Conservation (phyloP, 768 basidiomycete species). For the Rickenella mellea region DNA sequence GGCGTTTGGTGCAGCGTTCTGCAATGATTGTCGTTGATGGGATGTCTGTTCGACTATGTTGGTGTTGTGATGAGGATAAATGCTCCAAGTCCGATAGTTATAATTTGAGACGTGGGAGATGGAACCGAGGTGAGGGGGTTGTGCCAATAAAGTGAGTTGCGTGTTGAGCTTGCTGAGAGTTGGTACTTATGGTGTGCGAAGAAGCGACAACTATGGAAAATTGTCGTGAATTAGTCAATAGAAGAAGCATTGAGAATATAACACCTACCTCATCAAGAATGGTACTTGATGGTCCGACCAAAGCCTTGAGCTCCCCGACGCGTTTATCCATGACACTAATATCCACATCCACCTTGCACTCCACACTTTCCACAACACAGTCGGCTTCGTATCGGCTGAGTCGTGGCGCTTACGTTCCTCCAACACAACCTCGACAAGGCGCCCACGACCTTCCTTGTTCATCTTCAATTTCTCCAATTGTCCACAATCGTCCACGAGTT, state of each 20-base stretch:
- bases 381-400: no score
- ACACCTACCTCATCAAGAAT: slow-evolving; percentile 70
- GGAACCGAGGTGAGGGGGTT: slow-evolving; percentile 93
- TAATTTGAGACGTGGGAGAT: slow-evolving; percentile 86
- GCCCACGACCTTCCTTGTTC: slow-evolving; percentile 55
- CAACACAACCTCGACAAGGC: slow-evolving; percentile 53
- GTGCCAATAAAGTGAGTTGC: slow-evolving; percentile 81
- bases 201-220: slow-evolving; percentile 46
- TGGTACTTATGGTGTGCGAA: slow-evolving; percentile 75
- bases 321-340: slow-evolving; percentile 54
- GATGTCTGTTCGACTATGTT: slow-evolving; percentile 16
- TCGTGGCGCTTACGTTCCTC: no score
- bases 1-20: slow-evolving; percentile 12
- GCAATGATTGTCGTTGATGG: slow-evolving; percentile 36
- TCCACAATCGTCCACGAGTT: slow-evolving; percentile 64
- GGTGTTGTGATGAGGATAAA: slow-evolving; percentile 26
- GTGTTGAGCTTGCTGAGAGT: slow-evolving; percentile 74
- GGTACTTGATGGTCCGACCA: slow-evolving; percentile 75
- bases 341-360: slow-evolving; percentile 10
- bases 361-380: no score
- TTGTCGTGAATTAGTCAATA: not conserved
- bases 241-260: not conserved
- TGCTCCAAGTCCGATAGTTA: slow-evolving; percentile 90
- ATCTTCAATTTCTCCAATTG: slow-evolving; percentile 59
- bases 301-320: slow-evolving; percentile 72